Evolutionary conservation across 306 rosid species (phyloP).

Genomic region (Potentilla sterilis): DNA sequence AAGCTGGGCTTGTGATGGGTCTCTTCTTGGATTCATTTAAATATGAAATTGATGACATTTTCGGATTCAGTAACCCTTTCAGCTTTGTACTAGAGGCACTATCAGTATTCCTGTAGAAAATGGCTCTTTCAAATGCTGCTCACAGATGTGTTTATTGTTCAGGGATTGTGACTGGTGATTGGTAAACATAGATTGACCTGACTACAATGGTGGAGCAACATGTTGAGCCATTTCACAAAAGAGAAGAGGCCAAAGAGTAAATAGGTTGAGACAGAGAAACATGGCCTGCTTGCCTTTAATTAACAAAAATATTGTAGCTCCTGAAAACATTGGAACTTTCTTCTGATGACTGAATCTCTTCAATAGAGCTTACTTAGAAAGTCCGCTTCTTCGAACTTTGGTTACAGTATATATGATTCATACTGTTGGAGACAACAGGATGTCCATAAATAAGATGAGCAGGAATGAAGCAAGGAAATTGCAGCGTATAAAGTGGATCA

Average conservation of each 20-base stretch:
- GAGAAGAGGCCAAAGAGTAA: background rate
- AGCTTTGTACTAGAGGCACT: constrained; percentile 26
- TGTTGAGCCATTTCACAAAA: background rate
- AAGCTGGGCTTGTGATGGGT: constrained; percentile 87
- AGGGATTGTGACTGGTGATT: constrained; percentile 8
- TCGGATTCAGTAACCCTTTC: constrained; percentile 36
- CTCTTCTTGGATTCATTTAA: constrained; percentile 98
- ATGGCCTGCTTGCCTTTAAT: background rate
- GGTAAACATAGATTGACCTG: constrained; percentile 16
- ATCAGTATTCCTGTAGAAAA: constrained; percentile 17
- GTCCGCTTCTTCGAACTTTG: background rate
- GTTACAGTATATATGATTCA: background rate
- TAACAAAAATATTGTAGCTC: background rate
- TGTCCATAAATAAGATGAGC: background rate
- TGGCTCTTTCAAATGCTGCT: constrained; percentile 18
- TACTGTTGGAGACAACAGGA: background rate
- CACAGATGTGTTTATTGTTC: background rate
- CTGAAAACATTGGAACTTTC: background rate
- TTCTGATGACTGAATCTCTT: background rate
- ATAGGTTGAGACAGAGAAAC: background rate
- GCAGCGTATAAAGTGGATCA: background rate
- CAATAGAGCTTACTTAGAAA: background rate
- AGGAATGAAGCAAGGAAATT: background rate
- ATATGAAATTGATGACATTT: constrained; percentile 47
- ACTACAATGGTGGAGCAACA: constrained; percentile 6